Conservation (phyloP, 2,329 filamentous ascomycete genomes). For the Paraconiothyrium brasiliense region DNA sequence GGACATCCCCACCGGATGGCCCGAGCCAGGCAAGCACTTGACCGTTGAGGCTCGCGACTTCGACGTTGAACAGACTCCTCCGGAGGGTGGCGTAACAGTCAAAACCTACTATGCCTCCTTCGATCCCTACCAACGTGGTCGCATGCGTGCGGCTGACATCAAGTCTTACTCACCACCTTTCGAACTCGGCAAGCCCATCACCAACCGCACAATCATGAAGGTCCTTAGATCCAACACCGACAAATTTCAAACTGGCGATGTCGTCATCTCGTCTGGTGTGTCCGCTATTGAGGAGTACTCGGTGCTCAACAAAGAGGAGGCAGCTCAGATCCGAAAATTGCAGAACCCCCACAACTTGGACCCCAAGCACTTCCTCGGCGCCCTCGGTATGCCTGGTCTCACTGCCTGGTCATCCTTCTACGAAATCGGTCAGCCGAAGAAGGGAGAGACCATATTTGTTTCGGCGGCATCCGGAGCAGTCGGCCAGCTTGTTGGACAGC, state of each 20-base stretch:
- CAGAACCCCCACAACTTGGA: constrained; percentile 76
- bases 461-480: constrained; percentile 83
- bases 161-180: constrained; percentile 76
- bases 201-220: constrained; percentile 70
- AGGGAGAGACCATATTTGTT: constrained; percentile 84
- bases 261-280: constrained; percentile 63
- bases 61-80: constrained; percentile 68
- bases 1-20: constrained; percentile 70
- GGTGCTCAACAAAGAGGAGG: constrained; percentile 60
- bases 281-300: constrained; percentile 76
- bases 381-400: constrained; percentile 80
- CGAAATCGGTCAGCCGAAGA: constrained; percentile 77
- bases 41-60: constrained; percentile 72
- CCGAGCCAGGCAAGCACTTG: constrained; percentile 76
- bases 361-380: constrained; percentile 73
- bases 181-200: constrained; percentile 69
- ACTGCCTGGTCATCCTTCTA: constrained; percentile 80
- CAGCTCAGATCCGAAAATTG: constrained; percentile 62
- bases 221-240: constrained; percentile 74
- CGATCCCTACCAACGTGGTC: constrained; percentile 85
- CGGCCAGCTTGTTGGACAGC: constrained; percentile 82
- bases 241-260: constrained; percentile 72
- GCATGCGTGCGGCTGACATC: constrained; percentile 72
- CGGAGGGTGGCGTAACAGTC: constrained; percentile 72
- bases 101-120: constrained; percentile 79